These are phyloP conservation scores for Zygosaccharomyces sapae DNA, from an alignment of 1,139 yeast species.

Conservation along the genomic window DNA sequence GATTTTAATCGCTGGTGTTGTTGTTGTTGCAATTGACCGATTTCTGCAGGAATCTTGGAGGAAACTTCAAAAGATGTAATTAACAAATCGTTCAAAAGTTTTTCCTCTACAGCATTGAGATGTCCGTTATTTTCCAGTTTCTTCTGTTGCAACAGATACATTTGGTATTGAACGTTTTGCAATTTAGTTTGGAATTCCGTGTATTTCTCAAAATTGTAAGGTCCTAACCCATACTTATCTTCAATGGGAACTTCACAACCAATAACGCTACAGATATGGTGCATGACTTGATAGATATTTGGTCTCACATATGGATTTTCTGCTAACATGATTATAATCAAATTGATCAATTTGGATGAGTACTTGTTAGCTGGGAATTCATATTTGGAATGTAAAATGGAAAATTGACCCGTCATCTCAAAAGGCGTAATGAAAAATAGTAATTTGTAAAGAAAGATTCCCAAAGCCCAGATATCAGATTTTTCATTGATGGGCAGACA, in stretches of 20 bases:
- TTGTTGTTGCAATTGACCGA: constrained; percentile 6
- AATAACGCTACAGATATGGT: constrained; percentile 61
- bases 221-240: constrained; percentile 39
- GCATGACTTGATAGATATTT: constrained; percentile 75
- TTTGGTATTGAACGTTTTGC: constrained; percentile 33
- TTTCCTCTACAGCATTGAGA: constrained; percentile 18
- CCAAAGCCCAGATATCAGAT: constrained; percentile 95
- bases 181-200: constrained; percentile 37
- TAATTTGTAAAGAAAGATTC: constrained; percentile 82
- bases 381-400: constrained; percentile 59
- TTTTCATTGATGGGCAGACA: constrained; percentile 91
- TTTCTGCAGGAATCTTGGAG: constrained; percentile 28
- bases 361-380: constrained; percentile 49
- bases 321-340: constrained; percentile 73
- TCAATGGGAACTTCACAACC: constrained; percentile 51
- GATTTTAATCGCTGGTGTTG: neutral
- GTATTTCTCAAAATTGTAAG: constrained; percentile 40
- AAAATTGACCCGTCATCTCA: constrained; percentile 71
- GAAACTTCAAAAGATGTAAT: constrained; percentile 31
- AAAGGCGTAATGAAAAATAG: constrained; percentile 95
- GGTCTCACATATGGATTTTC: constrained; percentile 82
- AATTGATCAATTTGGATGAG: constrained; percentile 61
- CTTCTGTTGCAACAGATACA: constrained; percentile 29
- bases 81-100: constrained; percentile 26
- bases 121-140: constrained; percentile 21